Percentiles rank a stretch among this genome's conserved stretches.
Evolutionary conservation across 345 rosid genomes (phyloP).

Genomic region (Aethionema arabicum): DNA sequence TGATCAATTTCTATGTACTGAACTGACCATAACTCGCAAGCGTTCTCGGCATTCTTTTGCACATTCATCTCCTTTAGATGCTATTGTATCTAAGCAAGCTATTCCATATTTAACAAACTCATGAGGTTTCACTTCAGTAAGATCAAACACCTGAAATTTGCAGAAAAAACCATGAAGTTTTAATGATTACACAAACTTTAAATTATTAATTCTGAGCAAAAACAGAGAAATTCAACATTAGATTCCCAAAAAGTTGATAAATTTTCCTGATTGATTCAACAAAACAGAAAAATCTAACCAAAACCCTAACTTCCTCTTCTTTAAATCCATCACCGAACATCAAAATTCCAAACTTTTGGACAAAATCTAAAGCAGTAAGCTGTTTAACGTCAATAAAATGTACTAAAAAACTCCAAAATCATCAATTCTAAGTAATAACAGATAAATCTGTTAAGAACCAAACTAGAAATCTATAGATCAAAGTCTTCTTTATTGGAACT

Average conservation of each 20-base stretch:
- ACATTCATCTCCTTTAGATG: conserved; percentile 64
- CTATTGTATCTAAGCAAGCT: conserved; percentile 73
- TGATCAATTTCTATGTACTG: too few species aligned
- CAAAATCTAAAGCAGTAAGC: too few species aligned
- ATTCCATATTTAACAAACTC: conserved; percentile 79
- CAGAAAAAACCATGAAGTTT: not conserved
- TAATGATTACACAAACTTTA: too few species aligned
- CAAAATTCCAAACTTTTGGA: not conserved
- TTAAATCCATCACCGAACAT: conserved; percentile 8
- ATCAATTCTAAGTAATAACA: not conserved
- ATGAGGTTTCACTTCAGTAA: conserved; percentile 71
- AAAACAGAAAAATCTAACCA: not conserved
- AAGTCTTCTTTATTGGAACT: too few species aligned
- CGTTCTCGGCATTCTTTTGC: conserved; percentile 76
- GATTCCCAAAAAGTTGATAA: too few species aligned
- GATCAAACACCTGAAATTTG: conserved; percentile 76
- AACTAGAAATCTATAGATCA: too few species aligned
- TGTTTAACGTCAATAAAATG: not conserved
- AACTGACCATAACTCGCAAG: conserved; percentile 73
- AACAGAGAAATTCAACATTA: too few species aligned
- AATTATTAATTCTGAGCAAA: too few species aligned
- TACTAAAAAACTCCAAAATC: conserved; percentile 1
- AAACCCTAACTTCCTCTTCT: conserved; percentile 8
- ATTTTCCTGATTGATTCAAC: too few species aligned
- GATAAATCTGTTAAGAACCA: too few species aligned